Evolutionary conservation across 176 grass and related monocot genomes (phyloP), one percentile per base, ranked within the genome.

Genomic region (Phyllostachys edulis): DNA sequence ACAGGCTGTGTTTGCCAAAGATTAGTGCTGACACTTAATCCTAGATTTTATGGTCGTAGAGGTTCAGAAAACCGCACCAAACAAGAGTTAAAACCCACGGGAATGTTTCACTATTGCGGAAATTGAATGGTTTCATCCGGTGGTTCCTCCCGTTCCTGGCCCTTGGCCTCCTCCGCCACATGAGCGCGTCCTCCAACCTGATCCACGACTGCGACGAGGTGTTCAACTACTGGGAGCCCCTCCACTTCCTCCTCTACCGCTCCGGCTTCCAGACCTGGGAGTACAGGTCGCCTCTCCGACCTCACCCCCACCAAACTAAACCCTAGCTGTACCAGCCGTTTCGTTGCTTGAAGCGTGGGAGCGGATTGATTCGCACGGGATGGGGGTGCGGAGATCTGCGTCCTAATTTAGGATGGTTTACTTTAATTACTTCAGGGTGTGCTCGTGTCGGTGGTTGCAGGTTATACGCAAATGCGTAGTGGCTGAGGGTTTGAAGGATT

Each of bases 201-300:
- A 88, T 99, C 80, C 96, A 99, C n/a, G 96, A 99, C 83, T 99
- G 96, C 88, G 96, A 99, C 81, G 96, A 99, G 93, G 96, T 99
- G 56, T 99, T 99, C 84, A 99, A 99, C 82, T 99, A 99, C 90
- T 99, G 96, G 96, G 96, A 99, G 88, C 96, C 96, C 38, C 93
- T 96, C 47, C 96, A 99, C 79, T 94, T 90, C 86, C 80, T 99
- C 77, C 85, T 96, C 78, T 99, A 99, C 89, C 89, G 92, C 64
- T 99, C 91, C 40, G 96, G 96, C 39, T 99, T 99, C 80, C 96
- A 96, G 78, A 99, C 96, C 69, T 99, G 96, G 96, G 96, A 99
- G 78, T 99, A 99, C 77, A 99, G 96, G 96, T 96, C 10, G 0
- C 46, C 46, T 29, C 36, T 63, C 41, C 26, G 39, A 70, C 79